Evolutionary conservation across 2,329 filamentous ascomycete species (phyloP), one percentile per base, ranked within the genome.

Genomic region (Chaetomium sp.): DNA sequence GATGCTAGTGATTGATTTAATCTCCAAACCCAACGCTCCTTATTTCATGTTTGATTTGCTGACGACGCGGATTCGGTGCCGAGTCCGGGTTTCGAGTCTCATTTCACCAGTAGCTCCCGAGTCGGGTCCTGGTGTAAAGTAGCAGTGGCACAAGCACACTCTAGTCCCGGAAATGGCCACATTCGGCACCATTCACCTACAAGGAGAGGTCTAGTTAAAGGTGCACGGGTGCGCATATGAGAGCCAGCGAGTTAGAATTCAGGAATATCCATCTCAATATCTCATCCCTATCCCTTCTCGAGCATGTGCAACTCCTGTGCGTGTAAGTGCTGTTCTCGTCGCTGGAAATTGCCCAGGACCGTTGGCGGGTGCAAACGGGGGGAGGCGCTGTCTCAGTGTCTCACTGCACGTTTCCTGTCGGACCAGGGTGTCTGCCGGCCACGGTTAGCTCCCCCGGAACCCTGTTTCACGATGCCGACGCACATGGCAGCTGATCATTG

Each of bases 401-500:
- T 42, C 35, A 19, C 35, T 42, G 35, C 35, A 42, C 35, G 35
- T 42, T 42, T 42, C 35, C 35, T 42, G 35, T 42, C 12, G 4
- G 35, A 42, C 42, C 42, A 21, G 42, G 42, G 42, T 47, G 42
- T 47, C 42, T 47, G 42, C 35, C 19, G 16, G 35, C 19, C 35
- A 42, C 13, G 35, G 35, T 19, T 42, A 19, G 35, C 47, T 33
- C 42, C 38, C 56, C 49, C 33, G 57, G 56, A 19, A 27, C 27
- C 19, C 21, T 50, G 57, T 64, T 64, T 61, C 57, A 64, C 3
- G 42, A 57, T 31, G 45, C 49, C 13, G 25, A 33, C 12, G 29
- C 53, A 57, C 51, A 53, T 45, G 45, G 63, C 57, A 54, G 51
- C 51, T 56, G 38, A 27, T 25, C 27, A 63, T 58, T 63, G 54